Conservation (phyloP, 345 rosid genomes). For the Eucalyptus pauciflora region DNA sequence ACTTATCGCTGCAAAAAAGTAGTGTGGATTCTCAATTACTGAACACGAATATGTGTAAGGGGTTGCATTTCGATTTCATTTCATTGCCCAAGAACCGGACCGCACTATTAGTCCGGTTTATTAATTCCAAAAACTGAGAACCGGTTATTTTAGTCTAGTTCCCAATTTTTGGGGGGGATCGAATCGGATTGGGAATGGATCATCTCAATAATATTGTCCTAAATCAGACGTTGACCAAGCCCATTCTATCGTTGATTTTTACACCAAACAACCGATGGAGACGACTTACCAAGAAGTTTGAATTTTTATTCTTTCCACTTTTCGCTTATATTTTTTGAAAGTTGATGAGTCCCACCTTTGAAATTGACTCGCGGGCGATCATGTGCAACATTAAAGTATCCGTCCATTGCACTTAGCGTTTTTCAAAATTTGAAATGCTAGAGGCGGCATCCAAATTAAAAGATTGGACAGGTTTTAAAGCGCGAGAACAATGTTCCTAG, state of each 20-base stretch:
- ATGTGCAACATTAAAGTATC: neutral
- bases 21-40: neutral
- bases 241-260: neutral
- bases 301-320: neutral
- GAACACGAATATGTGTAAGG: neutral
- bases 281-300: neutral
- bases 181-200: no score
- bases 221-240: neutral
- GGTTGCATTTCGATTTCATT: neutral
- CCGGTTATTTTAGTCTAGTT: accelerated
- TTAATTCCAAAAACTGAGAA: neutral
- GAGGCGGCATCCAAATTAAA: neutral
- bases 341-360: neutral
- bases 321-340: neutral
- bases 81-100: neutral
- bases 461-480: neutral
- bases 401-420: neutral
- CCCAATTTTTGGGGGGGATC: accelerated
- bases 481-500: neutral
- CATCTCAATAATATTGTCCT: no score
- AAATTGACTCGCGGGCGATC: neutral
- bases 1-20: neutral
- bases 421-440: neutral
- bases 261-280: neutral
- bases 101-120: neutral